Evolutionary conservation across 129 eudicot species (phyloP).

Genomic region (Erigeron canadensis): DNA sequence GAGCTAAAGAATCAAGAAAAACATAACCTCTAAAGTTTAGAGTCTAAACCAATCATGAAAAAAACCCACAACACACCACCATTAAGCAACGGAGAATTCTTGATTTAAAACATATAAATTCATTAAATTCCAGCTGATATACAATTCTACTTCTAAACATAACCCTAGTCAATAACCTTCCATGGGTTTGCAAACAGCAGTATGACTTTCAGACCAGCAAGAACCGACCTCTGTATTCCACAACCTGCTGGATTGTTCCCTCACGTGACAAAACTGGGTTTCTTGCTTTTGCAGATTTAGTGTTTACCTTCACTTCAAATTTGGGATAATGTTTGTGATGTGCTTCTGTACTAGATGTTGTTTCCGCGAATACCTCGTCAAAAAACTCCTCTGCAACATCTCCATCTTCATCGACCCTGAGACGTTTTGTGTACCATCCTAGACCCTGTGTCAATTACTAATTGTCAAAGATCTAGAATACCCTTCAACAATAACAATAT

Average conservation of each 20-base stretch:
- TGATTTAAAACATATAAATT: neutral
- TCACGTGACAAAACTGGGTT: slow-evolving; percentile 42
- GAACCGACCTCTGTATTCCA: slow-evolving; percentile 57
- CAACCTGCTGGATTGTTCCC: slow-evolving; percentile 61
- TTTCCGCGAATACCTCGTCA: slow-evolving; percentile 51
- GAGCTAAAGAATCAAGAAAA: neutral
- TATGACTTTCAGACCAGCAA: neutral
- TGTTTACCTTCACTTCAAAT: slow-evolving; percentile 58
- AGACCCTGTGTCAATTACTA: slow-evolving; percentile 52
- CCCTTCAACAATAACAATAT: slow-evolving; percentile 5
- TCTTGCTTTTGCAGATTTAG: slow-evolving; percentile 61
- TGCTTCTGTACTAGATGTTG: slow-evolving; percentile 28
- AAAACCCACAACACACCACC: slow-evolving; percentile 6
- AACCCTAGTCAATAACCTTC: slow-evolving; percentile 8
- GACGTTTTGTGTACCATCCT: slow-evolving; percentile 70
- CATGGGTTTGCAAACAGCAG: neutral
- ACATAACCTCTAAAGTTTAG: neutral
- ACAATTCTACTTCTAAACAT: slow-evolving; percentile 4
- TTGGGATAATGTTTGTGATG: slow-evolving; percentile 42
- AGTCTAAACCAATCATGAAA: neutral
- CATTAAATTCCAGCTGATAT: neutral
- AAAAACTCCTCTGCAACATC: slow-evolving; percentile 94
- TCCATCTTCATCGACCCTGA: slow-evolving; percentile 92
- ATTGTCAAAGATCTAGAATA: slow-evolving; percentile 2
- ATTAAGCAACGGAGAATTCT: slow-evolving; percentile 1